Evolutionary conservation across 768 basidiomycete species (phyloP).

Genomic region (Tricholoma matsutake): DNA sequence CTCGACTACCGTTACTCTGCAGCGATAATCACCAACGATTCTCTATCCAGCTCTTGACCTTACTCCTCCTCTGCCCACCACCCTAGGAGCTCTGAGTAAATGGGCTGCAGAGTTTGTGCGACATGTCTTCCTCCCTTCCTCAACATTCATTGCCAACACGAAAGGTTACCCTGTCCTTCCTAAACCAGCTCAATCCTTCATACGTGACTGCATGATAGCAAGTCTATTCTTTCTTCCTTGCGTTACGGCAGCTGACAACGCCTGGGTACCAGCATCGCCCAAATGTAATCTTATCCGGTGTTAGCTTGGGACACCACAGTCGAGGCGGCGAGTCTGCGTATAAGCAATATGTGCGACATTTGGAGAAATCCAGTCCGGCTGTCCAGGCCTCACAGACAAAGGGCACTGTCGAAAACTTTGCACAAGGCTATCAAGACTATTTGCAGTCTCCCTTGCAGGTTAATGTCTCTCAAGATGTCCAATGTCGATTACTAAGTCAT

Average conservation of each 20-base stretch:
- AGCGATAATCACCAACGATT: slow-evolving; percentile 3
- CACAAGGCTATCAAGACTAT: slow-evolving; percentile 92
- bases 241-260: slow-evolving; percentile 1
- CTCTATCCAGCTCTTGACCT: slow-evolving; percentile 77
- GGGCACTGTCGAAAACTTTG: slow-evolving; percentile 86
- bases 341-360: slow-evolving; percentile 80
- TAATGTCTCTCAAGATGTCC: slow-evolving; percentile 14
- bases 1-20: neutral
- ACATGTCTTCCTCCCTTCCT: slow-evolving; percentile 83
- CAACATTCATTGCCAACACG: slow-evolving; percentile 90
- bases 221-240: slow-evolving; percentile 20
- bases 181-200: slow-evolving; percentile 88
- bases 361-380: slow-evolving; percentile 74
- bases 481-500: neutral
- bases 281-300: slow-evolving; percentile 76
- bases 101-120: slow-evolving; percentile 96
- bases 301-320: slow-evolving; percentile 58
- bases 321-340: slow-evolving; percentile 87
- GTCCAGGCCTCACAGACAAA: slow-evolving; percentile 60
- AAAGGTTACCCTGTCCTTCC: slow-evolving; percentile 97
- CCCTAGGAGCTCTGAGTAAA: slow-evolving; percentile 70
- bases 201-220: slow-evolving; percentile 86
- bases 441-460: slow-evolving; percentile 94
- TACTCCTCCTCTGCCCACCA: slow-evolving; percentile 80
- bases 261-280: slow-evolving; percentile 68